Percentiles rank a stretch among this genome's conserved stretches.
Evolutionary conservation across 2,329 filamentous ascomycete genomes (phyloP).

Genomic region (Phyllosticta ampelicida): DNA sequence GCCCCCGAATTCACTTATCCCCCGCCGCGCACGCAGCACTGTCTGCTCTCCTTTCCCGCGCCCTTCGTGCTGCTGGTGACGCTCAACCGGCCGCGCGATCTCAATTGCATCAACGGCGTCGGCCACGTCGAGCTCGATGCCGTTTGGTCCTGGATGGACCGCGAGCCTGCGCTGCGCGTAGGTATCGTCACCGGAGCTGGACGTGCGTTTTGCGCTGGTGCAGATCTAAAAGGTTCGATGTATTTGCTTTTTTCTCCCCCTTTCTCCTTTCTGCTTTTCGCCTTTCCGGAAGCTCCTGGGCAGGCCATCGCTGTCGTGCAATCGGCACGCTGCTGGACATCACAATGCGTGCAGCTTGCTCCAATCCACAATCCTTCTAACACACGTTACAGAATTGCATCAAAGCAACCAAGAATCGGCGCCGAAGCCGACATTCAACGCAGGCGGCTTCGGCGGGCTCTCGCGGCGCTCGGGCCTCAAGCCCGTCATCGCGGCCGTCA

Average conservation of each 20-base stretch:
- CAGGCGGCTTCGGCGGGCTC: conserved; percentile 43
- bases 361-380: background rate
- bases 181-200: conserved; percentile 14
- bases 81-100: conserved; percentile 12
- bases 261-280: background rate
- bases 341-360: background rate
- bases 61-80: conserved; percentile 12
- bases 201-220: conserved; percentile 15
- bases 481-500: conserved; percentile 49
- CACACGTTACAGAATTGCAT: conserved; percentile 4
- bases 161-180: conserved; percentile 12
- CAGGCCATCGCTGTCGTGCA: conserved; percentile 15
- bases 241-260: background rate
- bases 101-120: conserved; percentile 14
- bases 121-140: conserved; percentile 11
- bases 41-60: conserved; percentile 9
- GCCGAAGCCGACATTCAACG: background rate
- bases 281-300: conserved; percentile 14
- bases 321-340: background rate
- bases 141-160: conserved; percentile 12
- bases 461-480: conserved; percentile 48
- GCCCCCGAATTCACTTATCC: conserved; percentile 16
- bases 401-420: background rate
- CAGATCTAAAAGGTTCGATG: conserved; percentile 18
- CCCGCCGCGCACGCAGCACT: conserved; percentile 6